These are phyloP conservation scores for Golubevia sp. DNA, from an alignment of 1,284 basidiomycete species.

Conservation along the genomic window DNA sequence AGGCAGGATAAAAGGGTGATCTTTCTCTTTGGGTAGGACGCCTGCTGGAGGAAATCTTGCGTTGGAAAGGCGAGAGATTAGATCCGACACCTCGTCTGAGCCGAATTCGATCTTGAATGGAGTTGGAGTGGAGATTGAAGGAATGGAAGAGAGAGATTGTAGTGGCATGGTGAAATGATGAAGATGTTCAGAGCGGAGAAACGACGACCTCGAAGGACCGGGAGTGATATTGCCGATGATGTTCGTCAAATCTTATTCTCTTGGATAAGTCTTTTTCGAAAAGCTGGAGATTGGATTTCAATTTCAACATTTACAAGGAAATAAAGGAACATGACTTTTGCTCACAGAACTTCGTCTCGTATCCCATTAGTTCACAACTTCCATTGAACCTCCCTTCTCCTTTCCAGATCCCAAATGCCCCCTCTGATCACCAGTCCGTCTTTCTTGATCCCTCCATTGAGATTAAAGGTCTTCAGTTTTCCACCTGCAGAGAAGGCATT, in stretches of 20 bases:
- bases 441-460: neutral
- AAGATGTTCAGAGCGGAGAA: no score
- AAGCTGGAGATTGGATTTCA: no score
- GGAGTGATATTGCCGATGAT: no score
- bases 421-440: slow-evolving; percentile 22
- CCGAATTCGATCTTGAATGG: neutral
- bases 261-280: no score
- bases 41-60: neutral
- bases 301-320: no score
- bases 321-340: no score
- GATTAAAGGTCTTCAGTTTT: slow-evolving; percentile 15
- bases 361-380: no score
- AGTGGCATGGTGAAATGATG: no score
- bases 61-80: neutral
- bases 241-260: no score
- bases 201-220: no score
- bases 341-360: no score
- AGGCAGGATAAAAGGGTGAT: neutral
- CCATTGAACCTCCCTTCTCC: slow-evolving; percentile 10
- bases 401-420: slow-evolving; percentile 31
- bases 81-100: neutral
- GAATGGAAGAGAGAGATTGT: no score
- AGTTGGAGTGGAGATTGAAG: neutral
- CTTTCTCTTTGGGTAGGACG: neutral
- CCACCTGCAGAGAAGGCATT: slow-evolving; percentile 30